phyloP scores from a whole-genome alignment of 2,329 filamentous ascomycete genomes.

The Aschersonia sp. region DNA sequence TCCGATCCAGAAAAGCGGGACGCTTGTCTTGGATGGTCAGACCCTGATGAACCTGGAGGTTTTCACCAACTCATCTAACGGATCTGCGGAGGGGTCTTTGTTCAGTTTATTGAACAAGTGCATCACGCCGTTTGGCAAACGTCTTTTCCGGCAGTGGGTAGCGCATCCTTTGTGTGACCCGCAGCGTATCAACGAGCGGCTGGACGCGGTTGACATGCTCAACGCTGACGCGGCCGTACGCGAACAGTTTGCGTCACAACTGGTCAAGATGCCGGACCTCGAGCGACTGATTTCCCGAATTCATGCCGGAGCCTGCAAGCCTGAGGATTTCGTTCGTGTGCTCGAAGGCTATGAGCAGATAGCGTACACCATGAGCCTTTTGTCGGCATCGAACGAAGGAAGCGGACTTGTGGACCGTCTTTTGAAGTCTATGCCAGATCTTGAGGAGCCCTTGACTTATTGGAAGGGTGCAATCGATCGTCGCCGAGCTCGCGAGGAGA shows the following conservation, averaged over 20 bases:
- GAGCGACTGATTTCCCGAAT: slow-evolving; percentile 89
- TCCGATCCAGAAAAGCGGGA: slow-evolving; percentile 81
- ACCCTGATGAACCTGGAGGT: slow-evolving; percentile 97
- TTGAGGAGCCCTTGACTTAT: slow-evolving; percentile 57
- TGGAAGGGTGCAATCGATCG: slow-evolving; percentile 93
- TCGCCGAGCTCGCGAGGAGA: slow-evolving; percentile 59
- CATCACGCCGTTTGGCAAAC: slow-evolving; percentile 92
- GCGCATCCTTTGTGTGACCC: slow-evolving; percentile 87
- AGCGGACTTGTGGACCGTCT: slow-evolving; percentile 76
- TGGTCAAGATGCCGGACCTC: slow-evolving; percentile 85
- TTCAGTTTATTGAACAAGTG: slow-evolving; percentile 87
- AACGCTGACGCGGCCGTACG: slow-evolving; percentile 70
- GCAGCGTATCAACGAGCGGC: slow-evolving; percentile 74
- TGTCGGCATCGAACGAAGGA: slow-evolving; percentile 59
- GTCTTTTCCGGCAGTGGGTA: slow-evolving; percentile 91
- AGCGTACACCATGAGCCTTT: slow-evolving; percentile 76
- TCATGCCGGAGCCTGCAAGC: slow-evolving; percentile 78
- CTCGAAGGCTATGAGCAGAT: slow-evolving; percentile 97
- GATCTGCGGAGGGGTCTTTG: slow-evolving; percentile 69
- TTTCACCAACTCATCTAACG: slow-evolving; percentile 85
- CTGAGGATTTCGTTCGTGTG: slow-evolving; percentile 85
- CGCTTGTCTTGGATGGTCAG: slow-evolving; percentile 84
- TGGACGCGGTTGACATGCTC: slow-evolving; percentile 87
- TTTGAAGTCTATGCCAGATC: slow-evolving; percentile 71
- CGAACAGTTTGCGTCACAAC: slow-evolving; percentile 75